phyloP scores from a whole-genome alignment of 306 rosid genomes.

The Fagus crenata region DNA sequence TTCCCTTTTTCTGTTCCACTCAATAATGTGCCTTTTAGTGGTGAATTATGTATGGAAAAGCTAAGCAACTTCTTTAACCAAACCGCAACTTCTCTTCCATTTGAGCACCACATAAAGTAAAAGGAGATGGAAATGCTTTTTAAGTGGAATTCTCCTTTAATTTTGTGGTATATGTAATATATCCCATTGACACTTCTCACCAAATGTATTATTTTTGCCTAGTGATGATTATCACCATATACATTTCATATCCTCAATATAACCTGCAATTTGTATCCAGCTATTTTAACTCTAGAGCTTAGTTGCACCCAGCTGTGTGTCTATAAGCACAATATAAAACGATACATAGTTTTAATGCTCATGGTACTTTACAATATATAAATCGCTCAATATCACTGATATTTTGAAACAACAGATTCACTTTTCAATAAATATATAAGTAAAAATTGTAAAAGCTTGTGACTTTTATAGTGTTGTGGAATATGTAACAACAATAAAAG shows the following conservation, averaged over 20 bases:
- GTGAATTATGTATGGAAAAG: constrained; percentile 1
- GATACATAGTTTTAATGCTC: no score
- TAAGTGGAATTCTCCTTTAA: neutral
- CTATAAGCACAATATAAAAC: no score
- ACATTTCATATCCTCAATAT: no score
- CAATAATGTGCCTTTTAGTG: neutral
- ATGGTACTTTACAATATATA: no score
- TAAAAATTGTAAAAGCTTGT: neutral
- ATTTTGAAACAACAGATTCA: neutral
- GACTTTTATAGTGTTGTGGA: neutral
- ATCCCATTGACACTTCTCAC: neutral
- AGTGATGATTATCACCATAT: no score
- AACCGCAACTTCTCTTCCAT: neutral
- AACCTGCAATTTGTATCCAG: no score
- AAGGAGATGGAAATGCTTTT: constrained; percentile 5
- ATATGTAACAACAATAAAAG: neutral
- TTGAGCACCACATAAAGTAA: constrained; percentile 5
- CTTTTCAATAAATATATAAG: neutral
- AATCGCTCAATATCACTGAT: no score
- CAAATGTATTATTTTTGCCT: neutral
- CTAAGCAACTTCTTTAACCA: constrained; percentile 8
- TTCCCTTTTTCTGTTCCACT: neutral
- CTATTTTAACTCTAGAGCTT: no score
- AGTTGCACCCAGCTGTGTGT: no score
- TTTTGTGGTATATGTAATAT: neutral